A percentile compares a stretch with the other conserved stretches of the same genome.
Conservation (phyloP, 306 rosid genomes). For the Hippophae gyantsensis region DNA sequence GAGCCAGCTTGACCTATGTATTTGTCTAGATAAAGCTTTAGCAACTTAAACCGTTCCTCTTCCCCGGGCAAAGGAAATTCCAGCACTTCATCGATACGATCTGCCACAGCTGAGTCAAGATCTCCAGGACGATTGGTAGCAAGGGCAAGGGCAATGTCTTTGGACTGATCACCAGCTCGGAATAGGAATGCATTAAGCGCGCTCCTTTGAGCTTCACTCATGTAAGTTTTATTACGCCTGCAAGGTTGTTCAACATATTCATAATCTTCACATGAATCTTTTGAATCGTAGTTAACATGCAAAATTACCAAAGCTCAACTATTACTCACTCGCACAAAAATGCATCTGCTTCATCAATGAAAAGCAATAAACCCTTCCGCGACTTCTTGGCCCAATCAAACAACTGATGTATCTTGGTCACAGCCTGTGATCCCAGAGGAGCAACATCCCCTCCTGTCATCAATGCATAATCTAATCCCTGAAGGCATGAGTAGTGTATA, state of each 20-base stretch:
- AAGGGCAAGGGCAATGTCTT: constrained; percentile 94
- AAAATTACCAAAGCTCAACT: constrained; percentile 3
- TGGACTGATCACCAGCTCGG: constrained; percentile 96
- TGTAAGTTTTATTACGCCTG: constrained; percentile 93
- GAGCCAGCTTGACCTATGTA: constrained; percentile 73
- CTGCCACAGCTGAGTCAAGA: constrained; percentile 93
- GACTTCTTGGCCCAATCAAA: constrained; percentile 96
- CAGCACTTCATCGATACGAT: constrained; percentile 90
- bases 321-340: constrained; percentile 92
- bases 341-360: constrained; percentile 98
- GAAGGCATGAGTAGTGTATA: constrained; percentile 3
- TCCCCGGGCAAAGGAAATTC: constrained; percentile 96
- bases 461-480: constrained; percentile 96
- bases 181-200: constrained; percentile 94
- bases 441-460: constrained; percentile 99
- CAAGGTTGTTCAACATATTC: constrained; percentile 27
- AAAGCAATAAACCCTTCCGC: constrained; percentile 76
- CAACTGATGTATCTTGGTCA: constrained; percentile 90
- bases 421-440: constrained; percentile 95
- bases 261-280: neutral
- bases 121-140: constrained; percentile 97
- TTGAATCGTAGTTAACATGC: neutral
- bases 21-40: constrained; percentile 81
- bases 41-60: constrained; percentile 73
- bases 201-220: constrained; percentile 99